phyloP scores from a whole-genome alignment of 139 green algal genomes.

The Volvox reticuliferus region DNA sequence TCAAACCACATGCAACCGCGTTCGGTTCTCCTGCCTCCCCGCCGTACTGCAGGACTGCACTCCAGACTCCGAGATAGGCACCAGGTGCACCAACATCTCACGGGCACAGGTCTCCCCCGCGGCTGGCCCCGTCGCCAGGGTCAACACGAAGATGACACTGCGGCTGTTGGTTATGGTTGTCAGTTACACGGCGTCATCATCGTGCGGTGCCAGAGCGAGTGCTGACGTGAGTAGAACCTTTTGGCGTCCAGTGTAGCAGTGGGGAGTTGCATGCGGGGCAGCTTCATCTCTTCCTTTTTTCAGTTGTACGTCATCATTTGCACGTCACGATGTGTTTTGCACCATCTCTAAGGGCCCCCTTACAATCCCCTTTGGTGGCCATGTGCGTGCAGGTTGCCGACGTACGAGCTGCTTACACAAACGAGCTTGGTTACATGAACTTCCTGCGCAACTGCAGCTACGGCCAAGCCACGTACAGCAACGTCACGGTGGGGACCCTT shows the following conservation, averaged over 20 bases:
- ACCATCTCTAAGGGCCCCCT: too few species aligned
- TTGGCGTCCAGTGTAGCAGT: not conserved
- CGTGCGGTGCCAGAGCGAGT: not conserved
- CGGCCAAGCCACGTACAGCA: not conserved
- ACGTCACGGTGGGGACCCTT: not conserved
- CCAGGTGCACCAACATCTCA: not conserved
- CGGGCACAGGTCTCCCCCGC: not conserved
- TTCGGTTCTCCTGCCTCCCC: not conserved
- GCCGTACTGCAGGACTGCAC: not conserved
- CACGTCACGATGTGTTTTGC: too few species aligned
- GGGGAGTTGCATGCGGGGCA: not conserved
- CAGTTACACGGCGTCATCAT: not conserved
- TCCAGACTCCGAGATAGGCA: not conserved
- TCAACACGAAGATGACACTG: not conserved
- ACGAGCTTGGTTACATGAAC: not conserved
- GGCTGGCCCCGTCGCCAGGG: not conserved
- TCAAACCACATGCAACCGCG: too few species aligned
- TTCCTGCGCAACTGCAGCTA: constrained; percentile 10
- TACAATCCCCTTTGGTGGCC: too few species aligned
- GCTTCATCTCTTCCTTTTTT: not conserved
- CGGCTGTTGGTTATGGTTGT: not conserved
- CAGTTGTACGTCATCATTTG: not conserved
- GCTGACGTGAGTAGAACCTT: not conserved
- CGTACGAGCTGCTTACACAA: not conserved
- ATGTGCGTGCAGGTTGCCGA: not conserved